These are phyloP conservation scores for Kurtzmaniella quercitrusa DNA, from an alignment of 1,139 yeast species.

Conservation along the genomic window DNA sequence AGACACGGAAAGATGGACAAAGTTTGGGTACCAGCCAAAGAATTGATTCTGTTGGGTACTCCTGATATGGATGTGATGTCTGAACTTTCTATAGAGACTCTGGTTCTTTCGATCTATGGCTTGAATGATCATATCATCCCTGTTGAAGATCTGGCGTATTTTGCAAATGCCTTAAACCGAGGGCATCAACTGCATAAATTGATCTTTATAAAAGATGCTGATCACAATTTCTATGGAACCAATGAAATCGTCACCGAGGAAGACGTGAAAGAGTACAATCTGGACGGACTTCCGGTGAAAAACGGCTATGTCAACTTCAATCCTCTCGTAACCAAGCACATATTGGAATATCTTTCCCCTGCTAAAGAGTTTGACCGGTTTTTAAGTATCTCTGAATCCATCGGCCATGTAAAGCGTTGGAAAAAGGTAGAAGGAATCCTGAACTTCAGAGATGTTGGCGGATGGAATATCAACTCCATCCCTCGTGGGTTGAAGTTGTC, in stretches of 20 bases:
- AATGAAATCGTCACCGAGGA: constrained; percentile 25
- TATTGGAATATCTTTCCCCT: constrained; percentile 50
- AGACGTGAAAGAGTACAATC: constrained; percentile 31
- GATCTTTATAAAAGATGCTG: constrained; percentile 61
- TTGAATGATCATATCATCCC: constrained; percentile 64
- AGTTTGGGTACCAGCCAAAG: constrained; percentile 45
- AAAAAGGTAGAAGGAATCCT: constrained; percentile 60
- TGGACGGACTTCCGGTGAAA: constrained; percentile 38
- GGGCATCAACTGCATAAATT: constrained; percentile 52
- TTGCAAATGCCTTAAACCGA: constrained; percentile 51
- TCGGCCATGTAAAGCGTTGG: constrained; percentile 51
- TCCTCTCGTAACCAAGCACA: constrained; percentile 46
- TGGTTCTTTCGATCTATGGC: constrained; percentile 72
- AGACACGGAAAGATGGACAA: constrained; percentile 48
- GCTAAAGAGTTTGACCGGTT: constrained; percentile 52
- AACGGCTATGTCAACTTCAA: constrained; percentile 53
- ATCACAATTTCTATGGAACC: constrained; percentile 73
- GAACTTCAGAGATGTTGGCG: constrained; percentile 81
- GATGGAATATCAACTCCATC: constrained; percentile 46
- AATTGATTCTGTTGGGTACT: constrained; percentile 49
- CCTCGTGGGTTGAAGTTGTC: constrained; percentile 11
- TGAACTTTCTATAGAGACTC: constrained; percentile 41
- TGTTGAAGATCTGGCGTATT: constrained; percentile 53
- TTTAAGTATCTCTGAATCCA: constrained; percentile 26
- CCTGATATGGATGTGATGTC: constrained; percentile 44